Percentiles rank a stretch among this genome's conserved stretches.
These are phyloP conservation scores for Cladosporium sp. DNA, from an alignment of 2,329 filamentous ascomycete species.

Conservation along the genomic window DNA sequence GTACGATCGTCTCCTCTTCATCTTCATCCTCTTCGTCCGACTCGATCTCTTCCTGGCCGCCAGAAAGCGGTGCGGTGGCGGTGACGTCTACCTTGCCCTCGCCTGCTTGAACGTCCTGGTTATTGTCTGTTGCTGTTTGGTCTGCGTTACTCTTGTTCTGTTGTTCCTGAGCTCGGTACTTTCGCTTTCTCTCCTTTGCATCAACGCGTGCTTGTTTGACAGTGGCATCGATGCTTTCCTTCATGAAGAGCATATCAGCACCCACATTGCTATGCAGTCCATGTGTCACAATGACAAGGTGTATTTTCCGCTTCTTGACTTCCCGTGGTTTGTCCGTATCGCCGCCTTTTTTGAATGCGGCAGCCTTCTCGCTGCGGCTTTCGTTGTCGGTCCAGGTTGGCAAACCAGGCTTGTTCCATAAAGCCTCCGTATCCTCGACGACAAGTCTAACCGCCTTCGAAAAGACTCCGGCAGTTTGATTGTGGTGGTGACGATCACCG, in stretches of 20 bases:
- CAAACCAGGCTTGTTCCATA: constrained; percentile 90
- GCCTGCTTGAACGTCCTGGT: neutral
- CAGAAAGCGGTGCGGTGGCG: constrained; percentile 46
- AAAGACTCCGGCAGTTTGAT: constrained; percentile 71
- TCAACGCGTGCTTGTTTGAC: constrained; percentile 69
- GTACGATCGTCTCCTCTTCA: constrained; percentile 80
- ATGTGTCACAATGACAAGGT: constrained; percentile 89
- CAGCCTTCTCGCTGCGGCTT: constrained; percentile 18
- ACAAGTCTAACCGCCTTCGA: constrained; percentile 73
- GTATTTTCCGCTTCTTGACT: constrained; percentile 69
- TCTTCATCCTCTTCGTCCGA: constrained; percentile 58
- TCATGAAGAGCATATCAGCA: constrained; percentile 93
- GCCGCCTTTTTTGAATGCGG: constrained; percentile 11
- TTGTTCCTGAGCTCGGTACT: constrained; percentile 30
- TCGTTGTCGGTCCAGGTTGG: constrained; percentile 54
- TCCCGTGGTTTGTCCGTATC: constrained; percentile 21
- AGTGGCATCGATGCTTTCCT: constrained; percentile 90
- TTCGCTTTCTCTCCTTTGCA: constrained; percentile 56
- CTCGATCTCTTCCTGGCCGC: constrained; percentile 46
- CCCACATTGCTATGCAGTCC: constrained; percentile 93
- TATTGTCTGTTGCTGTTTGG: constrained; percentile 11
- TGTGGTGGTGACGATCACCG: constrained; percentile 29
- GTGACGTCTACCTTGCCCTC: constrained; percentile 17
- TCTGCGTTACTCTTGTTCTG: constrained; percentile 20
- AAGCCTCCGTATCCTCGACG: constrained; percentile 79